These are phyloP conservation scores for Polyporus tsugae DNA, from an alignment of 1,284 basidiomycete species.

Conservation along the genomic window DNA sequence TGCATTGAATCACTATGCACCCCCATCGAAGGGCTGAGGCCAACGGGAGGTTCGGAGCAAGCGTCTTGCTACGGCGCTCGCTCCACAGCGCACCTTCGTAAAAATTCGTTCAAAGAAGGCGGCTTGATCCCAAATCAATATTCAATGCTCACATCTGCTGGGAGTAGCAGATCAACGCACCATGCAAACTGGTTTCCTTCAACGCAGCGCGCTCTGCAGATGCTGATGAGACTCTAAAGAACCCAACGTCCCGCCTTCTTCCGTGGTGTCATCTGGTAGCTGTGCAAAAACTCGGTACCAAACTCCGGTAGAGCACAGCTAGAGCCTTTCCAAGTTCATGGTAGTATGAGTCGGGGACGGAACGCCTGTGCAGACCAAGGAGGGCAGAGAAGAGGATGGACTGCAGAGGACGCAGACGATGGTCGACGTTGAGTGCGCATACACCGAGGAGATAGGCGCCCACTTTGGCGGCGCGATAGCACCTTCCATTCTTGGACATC, in stretches of 20 bases:
- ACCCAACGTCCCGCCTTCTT: no score
- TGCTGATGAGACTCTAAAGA: no score
- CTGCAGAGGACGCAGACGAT: neutral
- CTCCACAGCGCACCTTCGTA: no score
- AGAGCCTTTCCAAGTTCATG: no score
- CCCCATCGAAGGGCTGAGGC: neutral
- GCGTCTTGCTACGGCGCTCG: no score
- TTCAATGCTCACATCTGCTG: neutral
- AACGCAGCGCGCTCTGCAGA: neutral
- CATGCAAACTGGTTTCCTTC: neutral
- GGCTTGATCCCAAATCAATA: neutral
- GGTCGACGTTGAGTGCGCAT: neutral
- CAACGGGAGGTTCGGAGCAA: neutral
- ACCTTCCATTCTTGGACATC: neutral
- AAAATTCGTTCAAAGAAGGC: no score
- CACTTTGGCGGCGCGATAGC: neutral
- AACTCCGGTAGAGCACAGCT: no score
- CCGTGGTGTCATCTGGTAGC: neutral
- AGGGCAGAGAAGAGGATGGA: neutral
- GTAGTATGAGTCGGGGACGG: no score
- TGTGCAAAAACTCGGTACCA: no score
- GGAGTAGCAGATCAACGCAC: neutral
- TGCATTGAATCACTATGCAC: neutral
- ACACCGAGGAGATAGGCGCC: no score
- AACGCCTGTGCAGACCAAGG: no score